Conservation (phyloP, 2,329 filamentous ascomycete genomes). For the Cordyceps javanica region DNA sequence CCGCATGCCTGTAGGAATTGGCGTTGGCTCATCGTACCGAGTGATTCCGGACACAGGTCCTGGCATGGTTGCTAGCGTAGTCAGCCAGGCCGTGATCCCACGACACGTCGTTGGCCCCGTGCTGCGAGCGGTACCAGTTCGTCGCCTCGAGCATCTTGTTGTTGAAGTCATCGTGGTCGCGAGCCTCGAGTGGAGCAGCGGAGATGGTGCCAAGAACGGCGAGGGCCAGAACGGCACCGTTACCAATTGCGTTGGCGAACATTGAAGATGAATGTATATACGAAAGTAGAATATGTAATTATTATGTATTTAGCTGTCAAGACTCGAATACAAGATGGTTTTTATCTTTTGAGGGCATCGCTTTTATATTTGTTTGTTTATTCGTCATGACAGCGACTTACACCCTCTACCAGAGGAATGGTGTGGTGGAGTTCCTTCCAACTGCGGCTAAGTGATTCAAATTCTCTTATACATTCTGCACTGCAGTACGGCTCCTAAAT, state of each 20-base stretch:
- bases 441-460: no score
- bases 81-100: constrained; percentile 57
- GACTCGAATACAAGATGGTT: no score
- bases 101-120: constrained; percentile 55
- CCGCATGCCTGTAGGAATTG: background rate
- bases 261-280: background rate
- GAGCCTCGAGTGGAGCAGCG: background rate
- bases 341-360: background rate
- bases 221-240: background rate
- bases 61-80: constrained; percentile 56
- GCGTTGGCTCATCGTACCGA: background rate
- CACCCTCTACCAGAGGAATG: no score
- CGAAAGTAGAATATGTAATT: background rate
- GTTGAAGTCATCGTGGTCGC: constrained; percentile 3
- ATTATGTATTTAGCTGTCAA: background rate
- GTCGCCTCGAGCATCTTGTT: constrained; percentile 53
- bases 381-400: no score
- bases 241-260: background rate
- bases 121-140: constrained; percentile 76
- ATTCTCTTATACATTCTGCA: no score
- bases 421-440: no score
- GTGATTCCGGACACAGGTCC: constrained; percentile 53
- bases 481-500: no score
- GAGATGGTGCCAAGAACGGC: background rate
- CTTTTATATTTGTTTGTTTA: background rate